A percentile compares a stretch with the other conserved stretches of the same genome.
Evolutionary conservation across 176 grass and related monocot genomes (phyloP).

Genomic region (Sorghum bicolor): DNA sequence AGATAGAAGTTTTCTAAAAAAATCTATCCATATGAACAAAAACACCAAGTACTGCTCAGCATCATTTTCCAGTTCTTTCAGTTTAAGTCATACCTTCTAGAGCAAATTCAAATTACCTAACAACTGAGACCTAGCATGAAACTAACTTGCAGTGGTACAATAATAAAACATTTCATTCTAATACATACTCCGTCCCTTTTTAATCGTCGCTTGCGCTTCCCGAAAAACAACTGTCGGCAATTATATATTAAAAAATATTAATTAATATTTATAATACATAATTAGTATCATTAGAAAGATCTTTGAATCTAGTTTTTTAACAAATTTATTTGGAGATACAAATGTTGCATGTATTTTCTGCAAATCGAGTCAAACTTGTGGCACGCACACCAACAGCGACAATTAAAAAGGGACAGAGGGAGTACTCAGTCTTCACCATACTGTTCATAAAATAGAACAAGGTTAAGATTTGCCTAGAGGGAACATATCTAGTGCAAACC

Average conservation of each 20-base stretch:
- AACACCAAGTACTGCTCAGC: background rate
- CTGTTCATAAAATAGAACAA: background rate
- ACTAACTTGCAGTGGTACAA: background rate
- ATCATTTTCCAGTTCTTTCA: background rate
- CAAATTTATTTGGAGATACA: no score
- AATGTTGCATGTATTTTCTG: no score
- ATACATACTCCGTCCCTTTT: background rate
- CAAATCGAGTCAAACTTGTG: no score
- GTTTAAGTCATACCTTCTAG: background rate
- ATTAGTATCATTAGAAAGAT: no score
- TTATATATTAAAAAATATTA: no score
- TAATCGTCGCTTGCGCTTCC: no score
- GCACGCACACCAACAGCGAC: no score
- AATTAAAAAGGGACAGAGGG: no score
- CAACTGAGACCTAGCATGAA: background rate
- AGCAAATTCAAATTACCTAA: background rate
- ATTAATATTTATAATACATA: no score
- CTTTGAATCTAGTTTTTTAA: no score
- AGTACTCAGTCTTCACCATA: background rate
- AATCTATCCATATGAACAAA: background rate
- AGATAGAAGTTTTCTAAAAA: background rate
- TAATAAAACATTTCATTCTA: background rate
- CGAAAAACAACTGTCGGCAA: no score
- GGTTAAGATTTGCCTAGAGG: background rate
- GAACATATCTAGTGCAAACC: no score